These are phyloP conservation scores for Sporothrix pseudoabietina DNA, from an alignment of 2,329 filamentous ascomycete genomes.

Conservation along the genomic window DNA sequence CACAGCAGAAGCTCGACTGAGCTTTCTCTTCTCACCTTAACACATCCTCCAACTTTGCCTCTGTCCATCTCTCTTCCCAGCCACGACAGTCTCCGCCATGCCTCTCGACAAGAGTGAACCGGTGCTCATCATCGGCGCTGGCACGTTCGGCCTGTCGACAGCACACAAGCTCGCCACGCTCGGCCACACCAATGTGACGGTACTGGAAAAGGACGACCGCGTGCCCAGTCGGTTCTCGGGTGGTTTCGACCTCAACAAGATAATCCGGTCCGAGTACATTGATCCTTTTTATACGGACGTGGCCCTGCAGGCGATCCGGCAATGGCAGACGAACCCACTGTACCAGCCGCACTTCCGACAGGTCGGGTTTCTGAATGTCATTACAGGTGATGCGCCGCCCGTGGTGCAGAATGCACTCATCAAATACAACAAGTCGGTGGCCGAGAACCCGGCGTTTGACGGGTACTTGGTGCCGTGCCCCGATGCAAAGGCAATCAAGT, in stretches of 20 bases:
- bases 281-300: slow-evolving; percentile 59
- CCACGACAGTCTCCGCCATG: neutral
- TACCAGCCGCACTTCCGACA: slow-evolving; percentile 26
- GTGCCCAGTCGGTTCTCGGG: slow-evolving; percentile 55
- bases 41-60: neutral
- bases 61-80: neutral
- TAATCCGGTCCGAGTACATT: slow-evolving; percentile 61
- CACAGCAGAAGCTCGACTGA: neutral
- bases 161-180: slow-evolving; percentile 49
- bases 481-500: slow-evolving; percentile 46
- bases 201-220: slow-evolving; percentile 47
- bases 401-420: neutral
- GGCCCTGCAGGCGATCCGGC: slow-evolving; percentile 42
- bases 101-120: slow-evolving; percentile 26
- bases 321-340: slow-evolving; percentile 27
- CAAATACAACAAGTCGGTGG: slow-evolving; percentile 18
- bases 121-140: slow-evolving; percentile 26
- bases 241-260: slow-evolving; percentile 64
- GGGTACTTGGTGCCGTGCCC: slow-evolving; percentile 40
- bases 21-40: neutral
- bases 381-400: slow-evolving; percentile 1
- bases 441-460: slow-evolving; percentile 17
- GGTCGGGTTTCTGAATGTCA: slow-evolving; percentile 20
- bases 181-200: slow-evolving; percentile 51
- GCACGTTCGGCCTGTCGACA: slow-evolving; percentile 55